A percentile compares a stretch with the other conserved stretches of the same genome.
phyloP scores from a whole-genome alignment of 2,329 filamentous ascomycete species.

The Clonostachys chloroleuca region DNA sequence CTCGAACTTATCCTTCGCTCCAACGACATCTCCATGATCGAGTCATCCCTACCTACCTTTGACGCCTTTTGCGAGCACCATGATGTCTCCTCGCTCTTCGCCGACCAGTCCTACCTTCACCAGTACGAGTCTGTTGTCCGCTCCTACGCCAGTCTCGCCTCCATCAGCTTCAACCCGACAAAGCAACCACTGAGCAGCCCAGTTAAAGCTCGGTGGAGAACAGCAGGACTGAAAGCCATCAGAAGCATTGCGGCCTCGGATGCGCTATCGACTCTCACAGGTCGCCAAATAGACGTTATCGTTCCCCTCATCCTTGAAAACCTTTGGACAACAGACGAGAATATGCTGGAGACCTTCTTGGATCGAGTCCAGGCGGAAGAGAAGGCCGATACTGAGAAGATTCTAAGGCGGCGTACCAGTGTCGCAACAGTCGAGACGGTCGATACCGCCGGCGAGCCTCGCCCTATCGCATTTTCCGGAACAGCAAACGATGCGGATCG shows the following conservation, averaged over 20 bases:
- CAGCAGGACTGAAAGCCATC: slow-evolving; percentile 71
- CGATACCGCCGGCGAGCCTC: slow-evolving; percentile 59
- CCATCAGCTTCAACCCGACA: slow-evolving; percentile 52
- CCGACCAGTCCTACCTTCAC: slow-evolving; percentile 76
- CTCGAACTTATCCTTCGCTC: slow-evolving; percentile 79
- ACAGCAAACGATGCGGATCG: slow-evolving; percentile 85
- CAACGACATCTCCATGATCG: slow-evolving; percentile 86
- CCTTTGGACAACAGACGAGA: slow-evolving; percentile 69
- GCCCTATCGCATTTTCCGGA: slow-evolving; percentile 69
- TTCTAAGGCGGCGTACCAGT: slow-evolving; percentile 67
- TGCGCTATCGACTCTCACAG: slow-evolving; percentile 68
- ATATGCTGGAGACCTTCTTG: slow-evolving; percentile 65
- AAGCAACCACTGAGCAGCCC: slow-evolving; percentile 62
- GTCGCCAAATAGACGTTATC: slow-evolving; percentile 71
- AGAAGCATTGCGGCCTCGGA: slow-evolving; percentile 78
- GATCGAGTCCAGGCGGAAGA: slow-evolving; percentile 65
- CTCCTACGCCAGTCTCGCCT: slow-evolving; percentile 76
- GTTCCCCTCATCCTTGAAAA: slow-evolving; percentile 86
- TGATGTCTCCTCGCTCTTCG: slow-evolving; percentile 78
- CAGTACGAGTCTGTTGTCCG: slow-evolving; percentile 81
- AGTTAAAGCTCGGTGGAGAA: slow-evolving; percentile 74
- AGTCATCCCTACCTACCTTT: slow-evolving; percentile 83
- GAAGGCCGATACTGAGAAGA: slow-evolving; percentile 60
- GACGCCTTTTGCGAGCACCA: slow-evolving; percentile 86
- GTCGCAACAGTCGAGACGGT: slow-evolving; percentile 64